Evolutionary conservation across 2,329 filamentous ascomycete species (phyloP).

Genomic region (Dichotomopilus funicola): DNA sequence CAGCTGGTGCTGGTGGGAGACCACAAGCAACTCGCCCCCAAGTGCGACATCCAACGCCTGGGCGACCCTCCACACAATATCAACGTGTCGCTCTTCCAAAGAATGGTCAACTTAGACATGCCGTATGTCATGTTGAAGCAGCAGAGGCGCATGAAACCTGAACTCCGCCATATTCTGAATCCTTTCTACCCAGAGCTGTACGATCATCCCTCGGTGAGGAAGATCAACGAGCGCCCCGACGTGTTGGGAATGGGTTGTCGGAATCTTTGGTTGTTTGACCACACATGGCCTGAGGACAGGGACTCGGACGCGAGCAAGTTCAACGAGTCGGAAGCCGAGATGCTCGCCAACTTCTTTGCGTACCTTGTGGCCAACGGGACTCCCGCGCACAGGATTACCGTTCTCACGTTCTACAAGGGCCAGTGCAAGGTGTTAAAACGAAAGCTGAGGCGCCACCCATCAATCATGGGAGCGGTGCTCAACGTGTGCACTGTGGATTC

Average conservation of each 20-base stretch:
- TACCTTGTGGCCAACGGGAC: slow-evolving; percentile 67
- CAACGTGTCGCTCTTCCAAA: slow-evolving; percentile 72
- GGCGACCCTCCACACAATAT: slow-evolving; percentile 57
- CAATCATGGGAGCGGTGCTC: slow-evolving; percentile 28
- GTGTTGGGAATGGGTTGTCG: slow-evolving; percentile 36
- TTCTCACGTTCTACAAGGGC: slow-evolving; percentile 84
- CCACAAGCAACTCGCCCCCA: slow-evolving; percentile 70
- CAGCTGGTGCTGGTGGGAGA: slow-evolving; percentile 62
- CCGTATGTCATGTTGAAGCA: slow-evolving; percentile 58
- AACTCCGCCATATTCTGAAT: slow-evolving; percentile 39
- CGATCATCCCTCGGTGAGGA: slow-evolving; percentile 38
- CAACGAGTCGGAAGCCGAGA: slow-evolving; percentile 66
- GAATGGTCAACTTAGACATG: slow-evolving; percentile 60
- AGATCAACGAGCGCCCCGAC: slow-evolving; percentile 29
- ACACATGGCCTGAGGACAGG: slow-evolving; percentile 54
- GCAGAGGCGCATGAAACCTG: slow-evolving; percentile 56
- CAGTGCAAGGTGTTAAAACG: slow-evolving; percentile 62
- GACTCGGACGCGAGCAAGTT: slow-evolving; percentile 59
- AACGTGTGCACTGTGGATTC: slow-evolving; percentile 79
- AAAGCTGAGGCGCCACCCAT: slow-evolving; percentile 33
- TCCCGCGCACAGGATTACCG: slow-evolving; percentile 56
- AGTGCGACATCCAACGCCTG: slow-evolving; percentile 56
- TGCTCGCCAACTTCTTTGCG: slow-evolving; percentile 65
- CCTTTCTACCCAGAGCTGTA: slow-evolving; percentile 40
- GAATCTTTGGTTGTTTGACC: slow-evolving; percentile 39